phyloP scores from a whole-genome alignment of 805 yeast species.

The Metschnikowia hibisci region DNA sequence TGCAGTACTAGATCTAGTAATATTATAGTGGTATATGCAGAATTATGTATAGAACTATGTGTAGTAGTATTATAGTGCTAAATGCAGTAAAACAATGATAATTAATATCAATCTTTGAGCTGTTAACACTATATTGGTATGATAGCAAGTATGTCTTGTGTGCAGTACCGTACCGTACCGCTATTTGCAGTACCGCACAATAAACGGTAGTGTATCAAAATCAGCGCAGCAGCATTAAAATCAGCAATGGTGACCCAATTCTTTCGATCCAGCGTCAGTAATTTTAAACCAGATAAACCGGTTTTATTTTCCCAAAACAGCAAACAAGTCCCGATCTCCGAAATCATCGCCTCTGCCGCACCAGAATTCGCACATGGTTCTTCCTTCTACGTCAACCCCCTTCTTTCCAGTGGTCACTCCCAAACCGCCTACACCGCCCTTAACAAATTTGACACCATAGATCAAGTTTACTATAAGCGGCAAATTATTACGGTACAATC shows the following conservation, averaged over 20 bases:
- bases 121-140: too few species aligned
- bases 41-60: too few species aligned
- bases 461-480: slow-evolving; percentile 45
- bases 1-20: too few species aligned
- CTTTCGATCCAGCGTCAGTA: slow-evolving; percentile 14
- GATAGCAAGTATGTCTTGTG: too few species aligned
- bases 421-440: slow-evolving; percentile 49
- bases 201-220: too few species aligned
- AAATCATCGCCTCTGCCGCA: slow-evolving; percentile 33
- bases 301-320: slow-evolving; percentile 3
- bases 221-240: not conserved
- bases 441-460: slow-evolving; percentile 38
- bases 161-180: too few species aligned
- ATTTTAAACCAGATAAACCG: slow-evolving; percentile 10
- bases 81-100: too few species aligned
- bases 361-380: slow-evolving; percentile 39
- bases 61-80: too few species aligned
- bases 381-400: slow-evolving; percentile 43
- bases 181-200: too few species aligned
- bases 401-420: slow-evolving; percentile 44
- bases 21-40: too few species aligned
- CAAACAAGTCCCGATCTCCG: slow-evolving; percentile 7
- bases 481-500: slow-evolving; percentile 33
- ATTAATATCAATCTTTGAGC: too few species aligned
- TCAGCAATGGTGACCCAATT: slow-evolving; percentile 10